These are phyloP conservation scores for Gymnopilus junonius DNA, from an alignment of 768 basidiomycete genomes.

Conservation along the genomic window DNA sequence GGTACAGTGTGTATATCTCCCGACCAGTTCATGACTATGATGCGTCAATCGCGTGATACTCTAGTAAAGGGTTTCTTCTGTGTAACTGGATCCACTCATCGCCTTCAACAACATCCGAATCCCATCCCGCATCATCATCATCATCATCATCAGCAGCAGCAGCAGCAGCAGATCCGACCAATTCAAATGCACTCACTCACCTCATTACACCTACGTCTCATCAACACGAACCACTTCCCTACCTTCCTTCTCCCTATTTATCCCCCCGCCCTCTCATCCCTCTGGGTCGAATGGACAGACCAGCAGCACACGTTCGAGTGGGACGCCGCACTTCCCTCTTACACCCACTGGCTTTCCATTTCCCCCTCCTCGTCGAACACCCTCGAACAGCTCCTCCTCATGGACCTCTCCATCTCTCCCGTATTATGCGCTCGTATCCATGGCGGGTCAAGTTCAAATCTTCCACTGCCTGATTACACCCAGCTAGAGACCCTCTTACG, in stretches of 20 bases:
- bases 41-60: too few species aligned
- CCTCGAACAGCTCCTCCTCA: not conserved
- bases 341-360: too few species aligned
- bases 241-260: not conserved
- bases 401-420: not conserved
- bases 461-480: not conserved
- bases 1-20: too few species aligned
- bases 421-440: too few species aligned
- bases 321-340: too few species aligned
- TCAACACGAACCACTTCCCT: not conserved
- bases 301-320: not conserved
- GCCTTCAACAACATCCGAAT: not conserved
- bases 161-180: too few species aligned
- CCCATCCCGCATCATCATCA: not conserved
- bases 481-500: too few species aligned
- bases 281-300: not conserved
- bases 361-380: not conserved
- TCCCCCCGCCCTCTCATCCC: not conserved
- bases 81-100: not conserved
- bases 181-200: not conserved
- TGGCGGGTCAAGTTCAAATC: not conserved
- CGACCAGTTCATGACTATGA: too few species aligned
- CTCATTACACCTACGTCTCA: not conserved
- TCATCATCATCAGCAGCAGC: too few species aligned
- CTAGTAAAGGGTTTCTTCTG: too few species aligned